Conservation (phyloP, 768 basidiomycete genomes). For the Ephemerocybe angulata region DNA sequence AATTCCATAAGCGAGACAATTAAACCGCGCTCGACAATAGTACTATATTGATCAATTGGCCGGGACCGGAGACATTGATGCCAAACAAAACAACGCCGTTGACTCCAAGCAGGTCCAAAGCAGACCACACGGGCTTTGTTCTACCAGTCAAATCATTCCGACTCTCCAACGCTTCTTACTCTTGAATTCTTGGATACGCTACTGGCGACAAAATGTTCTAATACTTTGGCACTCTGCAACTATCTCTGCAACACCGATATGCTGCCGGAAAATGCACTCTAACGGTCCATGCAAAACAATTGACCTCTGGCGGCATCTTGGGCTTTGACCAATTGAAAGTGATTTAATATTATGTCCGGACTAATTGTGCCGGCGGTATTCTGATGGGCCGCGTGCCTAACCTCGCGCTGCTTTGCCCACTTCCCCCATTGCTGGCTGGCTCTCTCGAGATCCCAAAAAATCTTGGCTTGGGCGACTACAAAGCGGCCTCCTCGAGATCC, state of each 20-base stretch:
- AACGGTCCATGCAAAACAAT: background rate
- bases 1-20: background rate
- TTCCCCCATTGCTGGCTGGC: background rate
- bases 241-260: background rate
- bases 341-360: background rate
- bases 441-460: background rate
- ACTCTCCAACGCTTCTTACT: background rate
- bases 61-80: background rate
- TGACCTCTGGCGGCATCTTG: background rate
- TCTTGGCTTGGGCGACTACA: background rate
- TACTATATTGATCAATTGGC: too few relatives aligned
- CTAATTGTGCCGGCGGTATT: background rate
- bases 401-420: background rate
- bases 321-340: background rate
- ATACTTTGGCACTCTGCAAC: background rate
- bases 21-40: background rate
- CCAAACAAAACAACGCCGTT: background rate
- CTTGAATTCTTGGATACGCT: background rate
- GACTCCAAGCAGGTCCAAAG: background rate
- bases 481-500: background rate
- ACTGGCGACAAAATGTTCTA: background rate
- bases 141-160: background rate
- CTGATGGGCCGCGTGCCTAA: background rate
- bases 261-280: background rate
- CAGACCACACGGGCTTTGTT: background rate